phyloP scores from a whole-genome alignment of 352 stramenopile genomes.

The Globisporangium solare region DNA sequence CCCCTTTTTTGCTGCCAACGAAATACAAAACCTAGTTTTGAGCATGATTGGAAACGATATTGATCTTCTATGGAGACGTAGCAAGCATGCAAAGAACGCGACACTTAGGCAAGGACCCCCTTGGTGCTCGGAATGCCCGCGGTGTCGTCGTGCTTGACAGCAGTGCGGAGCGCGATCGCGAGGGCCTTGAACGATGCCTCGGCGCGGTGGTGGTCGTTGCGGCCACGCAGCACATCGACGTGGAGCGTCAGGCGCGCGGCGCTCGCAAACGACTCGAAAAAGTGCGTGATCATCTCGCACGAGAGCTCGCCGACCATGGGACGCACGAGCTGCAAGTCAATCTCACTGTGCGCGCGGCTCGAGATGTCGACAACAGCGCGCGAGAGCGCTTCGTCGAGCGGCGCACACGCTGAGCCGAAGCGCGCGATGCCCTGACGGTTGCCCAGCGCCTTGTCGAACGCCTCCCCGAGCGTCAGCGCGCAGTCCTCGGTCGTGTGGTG shows the following conservation, averaged over 20 bases:
- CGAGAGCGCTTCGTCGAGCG: slow-evolving; percentile 88
- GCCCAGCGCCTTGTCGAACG: slow-evolving; percentile 89
- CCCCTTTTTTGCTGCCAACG: no score
- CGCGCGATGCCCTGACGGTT: slow-evolving; percentile 85
- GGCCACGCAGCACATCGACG: slow-evolving; percentile 87
- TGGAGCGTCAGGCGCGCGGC: slow-evolving; percentile 91
- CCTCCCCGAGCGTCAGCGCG: slow-evolving; percentile 90
- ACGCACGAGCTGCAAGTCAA: slow-evolving; percentile 83
- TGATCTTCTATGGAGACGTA: no score
- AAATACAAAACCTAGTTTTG: no score
- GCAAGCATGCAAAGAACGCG: no score
- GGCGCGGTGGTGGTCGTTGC: slow-evolving; percentile 91
- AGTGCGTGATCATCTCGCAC: slow-evolving; percentile 95
- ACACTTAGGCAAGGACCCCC: slow-evolving; percentile 74
- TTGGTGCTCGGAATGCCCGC: slow-evolving; percentile 91
- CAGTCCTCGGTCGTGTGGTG: slow-evolving; percentile 96
- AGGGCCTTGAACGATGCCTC: slow-evolving; percentile 92
- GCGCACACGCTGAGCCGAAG: slow-evolving; percentile 85
- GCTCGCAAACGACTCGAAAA: slow-evolving; percentile 92
- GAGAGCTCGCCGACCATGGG: slow-evolving; percentile 86
- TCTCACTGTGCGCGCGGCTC: slow-evolving; percentile 89
- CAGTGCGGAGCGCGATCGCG: slow-evolving; percentile 78
- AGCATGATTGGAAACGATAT: no score
- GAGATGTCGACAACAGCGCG: slow-evolving; percentile 94
- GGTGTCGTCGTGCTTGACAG: slow-evolving; percentile 71